Percentiles rank a stretch among this genome's conserved stretches.
Conservation (phyloP, 352 stramenopile genomes). For the Pythium utonaiense region DNA sequence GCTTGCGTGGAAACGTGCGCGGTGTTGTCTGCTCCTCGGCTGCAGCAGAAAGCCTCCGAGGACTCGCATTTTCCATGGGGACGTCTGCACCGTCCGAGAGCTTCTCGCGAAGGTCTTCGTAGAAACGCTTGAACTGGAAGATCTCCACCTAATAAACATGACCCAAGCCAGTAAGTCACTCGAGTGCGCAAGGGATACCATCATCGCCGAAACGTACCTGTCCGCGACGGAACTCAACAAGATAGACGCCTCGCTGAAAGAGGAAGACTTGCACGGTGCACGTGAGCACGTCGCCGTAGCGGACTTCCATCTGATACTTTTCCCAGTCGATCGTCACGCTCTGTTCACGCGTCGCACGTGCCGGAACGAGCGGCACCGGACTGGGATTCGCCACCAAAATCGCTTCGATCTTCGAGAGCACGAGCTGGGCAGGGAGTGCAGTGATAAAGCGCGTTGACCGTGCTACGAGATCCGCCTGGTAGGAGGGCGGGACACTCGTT, state of each 20-base stretch:
- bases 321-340: constrained; percentile 65
- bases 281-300: constrained; percentile 52
- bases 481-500: constrained; percentile 32
- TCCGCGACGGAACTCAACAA: constrained; percentile 75
- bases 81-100: constrained; percentile 50
- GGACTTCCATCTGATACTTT: constrained; percentile 70
- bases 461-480: constrained; percentile 54
- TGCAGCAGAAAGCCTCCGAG: neutral
- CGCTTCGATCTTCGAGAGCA: constrained; percentile 62
- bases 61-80: constrained; percentile 1
- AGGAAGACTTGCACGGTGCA: constrained; percentile 82
- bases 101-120: constrained; percentile 68
- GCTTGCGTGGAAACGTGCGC: constrained; percentile 33
- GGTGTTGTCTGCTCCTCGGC: neutral
- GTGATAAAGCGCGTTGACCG: constrained; percentile 76
- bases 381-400: constrained; percentile 43
- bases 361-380: constrained; percentile 30
- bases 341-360: constrained; percentile 19
- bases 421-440: constrained; percentile 50
- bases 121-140: constrained; percentile 87
- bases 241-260: constrained; percentile 74
- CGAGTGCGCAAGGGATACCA: neutral
- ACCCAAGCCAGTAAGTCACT: neutral
- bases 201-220: constrained; percentile 35
- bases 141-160: constrained; percentile 60